Percentiles rank a stretch among this genome's conserved stretches.
phyloP scores from a whole-genome alignment of 2,329 filamentous ascomycete species.

The Ascomycota sp. region DNA sequence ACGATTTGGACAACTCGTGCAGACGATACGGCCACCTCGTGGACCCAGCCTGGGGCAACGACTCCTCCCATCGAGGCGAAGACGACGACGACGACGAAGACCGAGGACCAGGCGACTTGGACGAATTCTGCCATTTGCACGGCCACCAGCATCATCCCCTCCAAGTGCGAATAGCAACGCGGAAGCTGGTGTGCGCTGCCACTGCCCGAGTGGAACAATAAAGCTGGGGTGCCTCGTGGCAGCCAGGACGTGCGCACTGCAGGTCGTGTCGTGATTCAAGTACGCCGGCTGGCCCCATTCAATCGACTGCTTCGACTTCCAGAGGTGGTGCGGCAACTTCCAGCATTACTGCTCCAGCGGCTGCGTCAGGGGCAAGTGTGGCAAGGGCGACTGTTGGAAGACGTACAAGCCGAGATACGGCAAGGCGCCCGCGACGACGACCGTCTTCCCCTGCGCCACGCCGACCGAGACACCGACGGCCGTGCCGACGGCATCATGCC shows the following conservation, averaged over 20 bases:
- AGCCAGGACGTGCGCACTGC: constrained; percentile 23
- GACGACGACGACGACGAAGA: constrained; percentile 2
- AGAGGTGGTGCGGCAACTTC: constrained; percentile 26
- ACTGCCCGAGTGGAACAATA: constrained; percentile 26
- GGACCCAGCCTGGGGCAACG: no score
- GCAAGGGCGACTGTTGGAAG: constrained; percentile 22
- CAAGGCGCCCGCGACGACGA: constrained; percentile 14
- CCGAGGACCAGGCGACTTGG: constrained; percentile 2
- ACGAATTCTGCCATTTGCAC: constrained; percentile 24
- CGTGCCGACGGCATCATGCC: constrained; percentile 14
- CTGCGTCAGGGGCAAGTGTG: constrained; percentile 14
- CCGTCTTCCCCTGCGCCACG: constrained; percentile 12
- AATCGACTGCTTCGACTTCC: constrained; percentile 29
- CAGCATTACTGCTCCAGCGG: constrained; percentile 20
- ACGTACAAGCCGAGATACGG: constrained; percentile 19
- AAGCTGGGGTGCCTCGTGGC: constrained; percentile 19
- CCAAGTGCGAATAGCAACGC: constrained; percentile 31
- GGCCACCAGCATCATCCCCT: constrained; percentile 20
- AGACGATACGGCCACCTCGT: no score
- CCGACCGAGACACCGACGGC: constrained; percentile 4
- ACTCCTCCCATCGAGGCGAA: no score
- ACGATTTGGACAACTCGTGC: no score
- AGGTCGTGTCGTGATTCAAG: constrained; percentile 29
- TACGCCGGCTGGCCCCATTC: constrained; percentile 27
- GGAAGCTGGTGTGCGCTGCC: constrained; percentile 32